Conservation (phyloP, 1,284 basidiomycete genomes). For the Termitomyces sp. region DNA sequence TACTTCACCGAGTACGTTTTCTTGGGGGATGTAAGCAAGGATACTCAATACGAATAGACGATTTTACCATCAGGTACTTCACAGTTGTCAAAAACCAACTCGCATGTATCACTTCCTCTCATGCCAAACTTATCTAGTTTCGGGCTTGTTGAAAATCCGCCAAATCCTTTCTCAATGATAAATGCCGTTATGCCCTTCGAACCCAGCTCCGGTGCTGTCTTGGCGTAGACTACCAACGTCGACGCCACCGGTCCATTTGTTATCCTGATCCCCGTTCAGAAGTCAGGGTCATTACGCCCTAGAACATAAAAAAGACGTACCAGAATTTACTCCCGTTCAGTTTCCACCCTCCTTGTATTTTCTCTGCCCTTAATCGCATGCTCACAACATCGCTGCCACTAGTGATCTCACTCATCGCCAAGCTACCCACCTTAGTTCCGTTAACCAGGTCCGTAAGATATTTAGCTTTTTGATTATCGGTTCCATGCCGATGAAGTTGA, state of each 20-base stretch:
- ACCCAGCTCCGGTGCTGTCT: conserved; percentile 73
- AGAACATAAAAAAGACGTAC: conserved; percentile 35
- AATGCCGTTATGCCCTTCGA: conserved; percentile 93
- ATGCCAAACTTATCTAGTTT: conserved; percentile 96
- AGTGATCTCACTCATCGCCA: conserved; percentile 93
- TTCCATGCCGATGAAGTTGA: conserved; percentile 87
- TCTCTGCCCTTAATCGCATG: conserved; percentile 81
- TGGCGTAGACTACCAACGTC: conserved; percentile 91
- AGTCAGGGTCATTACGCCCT: conserved; percentile 1
- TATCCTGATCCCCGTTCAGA: conserved; percentile 55
- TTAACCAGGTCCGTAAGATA: conserved; percentile 83
- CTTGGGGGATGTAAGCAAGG: conserved; percentile 32
- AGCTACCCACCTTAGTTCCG: conserved; percentile 82
- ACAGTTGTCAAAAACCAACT: conserved; percentile 90
- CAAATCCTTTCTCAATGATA: conserved; percentile 77
- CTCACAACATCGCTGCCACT: conserved; percentile 91
- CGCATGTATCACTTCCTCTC: conserved; percentile 93
- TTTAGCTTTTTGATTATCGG: conserved; percentile 78
- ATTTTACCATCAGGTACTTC: conserved; percentile 73
- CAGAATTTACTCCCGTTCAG: conserved; percentile 93
- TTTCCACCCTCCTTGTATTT: conserved; percentile 69
- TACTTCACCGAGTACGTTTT: conserved; percentile 80
- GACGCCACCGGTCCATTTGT: conserved; percentile 91
- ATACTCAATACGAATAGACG: conserved; percentile 5
- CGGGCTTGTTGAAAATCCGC: conserved; percentile 86